Evolutionary conservation across 345 rosid species (phyloP), one percentile per base, ranked within the genome.

Genomic region (Euclidium syriacum): DNA sequence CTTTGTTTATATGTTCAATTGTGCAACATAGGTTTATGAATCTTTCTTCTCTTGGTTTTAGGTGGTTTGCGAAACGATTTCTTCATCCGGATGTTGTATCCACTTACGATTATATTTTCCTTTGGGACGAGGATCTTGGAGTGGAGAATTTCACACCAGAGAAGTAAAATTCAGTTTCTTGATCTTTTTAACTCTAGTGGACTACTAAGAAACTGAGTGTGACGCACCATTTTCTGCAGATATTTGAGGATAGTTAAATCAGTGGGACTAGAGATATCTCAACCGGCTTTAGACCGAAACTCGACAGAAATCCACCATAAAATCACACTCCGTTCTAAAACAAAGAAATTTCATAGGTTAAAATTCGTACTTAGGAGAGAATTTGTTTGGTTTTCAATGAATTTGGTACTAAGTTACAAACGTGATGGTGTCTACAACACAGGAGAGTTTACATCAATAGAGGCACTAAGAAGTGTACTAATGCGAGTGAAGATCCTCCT

Each of bases 11-110:
- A 27, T 47, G 10, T 40, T 40, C 38, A 42, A 0, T 17, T 16
- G 12, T 24, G 10, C 32, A 33, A 52, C 59, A 15, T 15, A 15
- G 29, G 20, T 46, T 14, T 10, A 49, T 41, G 14, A 5, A 23
- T 22, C n/a, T 10, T 2, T 4, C 18, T n/a, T 19, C 39, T 51
- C 23, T 40, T 58, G 18, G 15, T 18, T 47, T 5, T 52, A 95
- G 99, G 99, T 95, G 99, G 99, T 95, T 88, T 78, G 99, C 97
- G 2, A 95, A 95, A 65, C 88, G 99, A 29, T 95, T 95, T 70
- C 82, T 95, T 46, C 99, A 95, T 76, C 99, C 99, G n/a, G 94
- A 83, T 51, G 67, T 95, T 39, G 95, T 90, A 29, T 77, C 91
- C 6, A 54, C 52, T 46, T 95, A 95, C 68, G 97, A 95, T 74